Conservation (phyloP, 441 rosid genomes). For the Eruca vesicaria region DNA sequence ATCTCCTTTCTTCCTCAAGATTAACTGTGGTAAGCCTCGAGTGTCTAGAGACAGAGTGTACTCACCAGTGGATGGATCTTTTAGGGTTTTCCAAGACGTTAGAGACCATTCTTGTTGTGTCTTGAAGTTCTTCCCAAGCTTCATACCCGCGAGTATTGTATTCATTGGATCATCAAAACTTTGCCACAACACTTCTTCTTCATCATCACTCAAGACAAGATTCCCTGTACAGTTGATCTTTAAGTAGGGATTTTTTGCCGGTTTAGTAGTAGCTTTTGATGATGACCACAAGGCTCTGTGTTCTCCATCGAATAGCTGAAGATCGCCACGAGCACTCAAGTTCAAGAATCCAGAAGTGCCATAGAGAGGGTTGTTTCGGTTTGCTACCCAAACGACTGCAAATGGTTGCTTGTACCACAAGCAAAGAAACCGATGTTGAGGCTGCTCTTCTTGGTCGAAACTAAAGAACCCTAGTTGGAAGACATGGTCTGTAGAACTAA, state of each 20-base stretch:
- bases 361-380: conserved; percentile 50
- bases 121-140: conserved; percentile 45
- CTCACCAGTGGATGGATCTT: conserved; percentile 58
- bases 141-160: conserved; percentile 47
- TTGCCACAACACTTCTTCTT: conserved; percentile 43
- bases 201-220: conserved; percentile 32
- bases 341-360: conserved; percentile 44
- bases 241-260: conserved; percentile 6
- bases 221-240: conserved; percentile 18
- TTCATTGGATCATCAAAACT: conserved; percentile 61
- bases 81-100: conserved; percentile 55
- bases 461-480: conserved; percentile 55
- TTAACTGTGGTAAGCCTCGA: conserved; percentile 45
- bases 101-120: conserved; percentile 36
- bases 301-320: conserved; percentile 31
- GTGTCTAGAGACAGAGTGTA: conserved; percentile 39
- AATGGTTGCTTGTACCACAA: conserved; percentile 48
- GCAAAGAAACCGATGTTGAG: conserved; percentile 46
- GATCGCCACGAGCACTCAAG: conserved; percentile 18
- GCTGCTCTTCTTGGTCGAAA: conserved; percentile 37
- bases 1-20: conserved; percentile 24
- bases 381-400: conserved; percentile 61
- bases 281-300: conserved; percentile 46
- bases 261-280: not conserved
- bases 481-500: conserved; percentile 42